phyloP scores from a whole-genome alignment of 169 alveolate genomes.

The Plasmodium coatneyi region DNA sequence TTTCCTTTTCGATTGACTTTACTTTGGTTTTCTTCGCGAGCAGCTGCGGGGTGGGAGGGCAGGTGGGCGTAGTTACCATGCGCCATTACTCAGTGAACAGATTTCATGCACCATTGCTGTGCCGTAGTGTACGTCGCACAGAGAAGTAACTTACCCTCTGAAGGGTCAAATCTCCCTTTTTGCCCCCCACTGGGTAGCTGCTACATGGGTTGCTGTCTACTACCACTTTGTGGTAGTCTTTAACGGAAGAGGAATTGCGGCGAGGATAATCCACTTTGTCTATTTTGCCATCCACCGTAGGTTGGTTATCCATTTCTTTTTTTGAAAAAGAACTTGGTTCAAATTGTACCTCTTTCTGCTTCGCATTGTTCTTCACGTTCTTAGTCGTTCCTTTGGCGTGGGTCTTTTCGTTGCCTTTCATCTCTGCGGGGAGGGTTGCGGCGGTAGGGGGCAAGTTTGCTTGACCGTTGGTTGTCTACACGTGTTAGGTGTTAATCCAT shows the following conservation, averaged over 20 bases:
- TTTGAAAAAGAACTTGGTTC: not conserved
- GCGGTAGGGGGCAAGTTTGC: not conserved
- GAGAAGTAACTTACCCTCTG: not conserved
- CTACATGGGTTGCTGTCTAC: not conserved
- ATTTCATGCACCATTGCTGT: not conserved
- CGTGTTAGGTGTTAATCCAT: not conserved
- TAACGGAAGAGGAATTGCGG: not conserved
- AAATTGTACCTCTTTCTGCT: not conserved
- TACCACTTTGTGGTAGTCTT: not conserved
- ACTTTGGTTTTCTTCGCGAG: not conserved
- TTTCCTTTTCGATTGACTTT: constrained; percentile 31
- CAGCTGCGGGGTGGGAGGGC: not conserved
- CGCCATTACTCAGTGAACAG: not conserved
- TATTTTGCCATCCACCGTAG: not conserved
- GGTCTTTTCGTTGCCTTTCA: not conserved
- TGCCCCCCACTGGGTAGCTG: not conserved
- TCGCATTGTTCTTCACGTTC: not conserved
- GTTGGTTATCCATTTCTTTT: not conserved
- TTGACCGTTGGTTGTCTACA: not conserved
- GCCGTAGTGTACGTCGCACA: not conserved
- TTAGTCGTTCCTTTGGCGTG: not conserved
- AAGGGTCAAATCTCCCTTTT: not conserved
- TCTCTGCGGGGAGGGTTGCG: not conserved
- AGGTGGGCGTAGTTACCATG: not conserved
- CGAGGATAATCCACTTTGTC: not conserved